Percentiles rank a stretch among this genome's conserved stretches.
phyloP scores from a whole-genome alignment of 2,329 filamentous ascomycete species.

The Hymenoscyphus repandus region DNA sequence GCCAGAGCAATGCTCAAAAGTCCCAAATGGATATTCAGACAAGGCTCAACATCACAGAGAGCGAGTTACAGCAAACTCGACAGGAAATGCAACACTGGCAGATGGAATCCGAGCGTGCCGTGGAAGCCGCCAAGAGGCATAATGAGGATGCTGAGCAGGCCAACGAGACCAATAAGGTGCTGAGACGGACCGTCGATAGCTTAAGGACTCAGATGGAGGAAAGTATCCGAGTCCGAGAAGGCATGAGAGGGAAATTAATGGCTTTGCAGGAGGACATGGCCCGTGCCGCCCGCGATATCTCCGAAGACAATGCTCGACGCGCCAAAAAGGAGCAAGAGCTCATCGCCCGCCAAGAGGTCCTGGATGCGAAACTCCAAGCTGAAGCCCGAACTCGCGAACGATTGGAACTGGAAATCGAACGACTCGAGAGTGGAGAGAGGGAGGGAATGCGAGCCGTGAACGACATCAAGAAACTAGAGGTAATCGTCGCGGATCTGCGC shows the following conservation, averaged over 20 bases:
- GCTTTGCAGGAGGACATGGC: slow-evolving; percentile 85
- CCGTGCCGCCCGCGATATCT: slow-evolving; percentile 69
- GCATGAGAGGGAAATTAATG: slow-evolving; percentile 78
- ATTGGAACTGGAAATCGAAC: slow-evolving; percentile 60
- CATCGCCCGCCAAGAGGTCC: slow-evolving; percentile 71
- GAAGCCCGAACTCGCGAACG: slow-evolving; percentile 66
- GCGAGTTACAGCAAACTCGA: slow-evolving; percentile 49
- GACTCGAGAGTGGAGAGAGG: slow-evolving; percentile 59
- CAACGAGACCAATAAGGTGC: slow-evolving; percentile 61
- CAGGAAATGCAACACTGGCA: slow-evolving; percentile 58
- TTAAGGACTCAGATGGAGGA: slow-evolving; percentile 78
- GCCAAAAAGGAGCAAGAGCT: slow-evolving; percentile 74
- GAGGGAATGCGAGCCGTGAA: slow-evolving; percentile 59
- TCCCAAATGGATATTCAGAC: slow-evolving; percentile 50
- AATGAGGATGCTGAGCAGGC: slow-evolving; percentile 52
- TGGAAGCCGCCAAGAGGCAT: slow-evolving; percentile 61
- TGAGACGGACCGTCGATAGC: slow-evolving; percentile 68
- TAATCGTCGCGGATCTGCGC: slow-evolving; percentile 49
- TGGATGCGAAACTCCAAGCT: slow-evolving; percentile 71
- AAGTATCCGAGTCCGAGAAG: slow-evolving; percentile 77
- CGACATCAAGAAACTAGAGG: slow-evolving; percentile 57
- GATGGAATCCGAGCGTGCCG: slow-evolving; percentile 53
- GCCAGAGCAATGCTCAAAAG: slow-evolving; percentile 54
- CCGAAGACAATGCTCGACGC: slow-evolving; percentile 75
- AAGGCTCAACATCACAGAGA: slow-evolving; percentile 48